Conservation (phyloP, 257 asterid species). For the Nicotiana obtusifolia region DNA sequence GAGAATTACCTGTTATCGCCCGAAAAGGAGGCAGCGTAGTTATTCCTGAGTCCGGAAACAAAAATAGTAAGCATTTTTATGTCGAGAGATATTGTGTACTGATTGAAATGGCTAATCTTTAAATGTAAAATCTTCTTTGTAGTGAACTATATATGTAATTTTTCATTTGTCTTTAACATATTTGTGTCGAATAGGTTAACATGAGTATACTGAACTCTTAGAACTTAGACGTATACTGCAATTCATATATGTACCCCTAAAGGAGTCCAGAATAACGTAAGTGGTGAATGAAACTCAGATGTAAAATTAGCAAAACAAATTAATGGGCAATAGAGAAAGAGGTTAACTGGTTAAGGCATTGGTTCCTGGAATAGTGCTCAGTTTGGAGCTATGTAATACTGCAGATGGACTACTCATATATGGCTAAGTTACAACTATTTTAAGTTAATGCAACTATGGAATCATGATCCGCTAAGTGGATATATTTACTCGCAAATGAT, state of each 20-base stretch:
- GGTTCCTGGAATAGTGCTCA: not conserved
- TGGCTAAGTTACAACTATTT: not conserved
- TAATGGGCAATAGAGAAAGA: not conserved
- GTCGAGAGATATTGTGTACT: not conserved
- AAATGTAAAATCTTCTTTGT: not conserved
- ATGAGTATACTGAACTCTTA: not conserved
- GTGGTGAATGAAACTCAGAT: not conserved
- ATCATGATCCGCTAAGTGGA: not conserved
- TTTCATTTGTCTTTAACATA: not conserved
- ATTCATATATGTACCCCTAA: not conserved
- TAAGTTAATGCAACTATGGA: not conserved
- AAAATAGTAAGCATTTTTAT: not conserved
- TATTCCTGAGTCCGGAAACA: conserved; percentile 36
- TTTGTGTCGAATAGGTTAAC: not conserved
- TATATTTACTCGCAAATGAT: not conserved
- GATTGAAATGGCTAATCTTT: not conserved
- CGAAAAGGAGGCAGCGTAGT: conserved; percentile 62
- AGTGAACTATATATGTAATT: not conserved
- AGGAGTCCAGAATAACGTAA: not conserved
- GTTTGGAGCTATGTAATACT: not conserved
- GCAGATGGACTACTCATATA: not conserved
- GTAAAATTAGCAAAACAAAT: not conserved
- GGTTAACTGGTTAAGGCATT: not conserved
- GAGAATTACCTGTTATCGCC: conserved; percentile 40
- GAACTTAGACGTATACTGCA: not conserved